Percentiles rank a stretch among this genome's conserved stretches.
phyloP scores from a whole-genome alignment of 108 stramenopile species.

The Nannochloropsis oceanica region DNA sequence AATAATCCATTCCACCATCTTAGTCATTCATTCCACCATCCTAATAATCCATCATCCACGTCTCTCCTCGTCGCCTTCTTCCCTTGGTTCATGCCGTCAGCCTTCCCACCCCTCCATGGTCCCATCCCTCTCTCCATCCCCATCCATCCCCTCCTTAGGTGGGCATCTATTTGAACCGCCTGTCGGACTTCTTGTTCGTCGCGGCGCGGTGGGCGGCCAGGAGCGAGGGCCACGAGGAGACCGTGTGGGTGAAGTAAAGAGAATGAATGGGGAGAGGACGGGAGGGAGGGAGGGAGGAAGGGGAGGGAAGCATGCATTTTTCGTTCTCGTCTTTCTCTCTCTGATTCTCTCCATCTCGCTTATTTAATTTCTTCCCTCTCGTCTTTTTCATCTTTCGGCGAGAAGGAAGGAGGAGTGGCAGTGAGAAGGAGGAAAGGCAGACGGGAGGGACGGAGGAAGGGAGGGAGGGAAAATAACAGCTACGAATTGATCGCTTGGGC shows the following conservation, averaged over 20 bases:
- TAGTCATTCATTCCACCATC: background rate
- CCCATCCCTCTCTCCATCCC: background rate
- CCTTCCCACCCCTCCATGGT: background rate
- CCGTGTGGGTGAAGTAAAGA: slow-evolving; percentile 9
- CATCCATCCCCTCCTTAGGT: background rate
- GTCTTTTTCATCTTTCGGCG: background rate
- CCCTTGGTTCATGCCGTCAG: background rate
- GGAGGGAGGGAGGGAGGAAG: background rate
- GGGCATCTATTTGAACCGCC: slow-evolving; percentile 7
- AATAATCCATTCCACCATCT: no score
- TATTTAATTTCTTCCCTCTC: background rate
- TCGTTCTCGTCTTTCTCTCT: background rate
- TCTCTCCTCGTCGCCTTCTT: background rate
- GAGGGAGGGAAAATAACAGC: no score
- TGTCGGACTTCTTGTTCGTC: slow-evolving; percentile 25
- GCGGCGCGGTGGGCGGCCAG: slow-evolving; percentile 22
- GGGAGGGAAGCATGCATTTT: background rate
- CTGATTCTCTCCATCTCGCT: no score
- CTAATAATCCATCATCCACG: background rate
- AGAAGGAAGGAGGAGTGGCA: background rate
- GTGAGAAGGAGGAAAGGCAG: background rate
- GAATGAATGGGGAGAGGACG: background rate
- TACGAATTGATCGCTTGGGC: no score
- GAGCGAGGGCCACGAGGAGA: slow-evolving; percentile 10
- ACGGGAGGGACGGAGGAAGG: background rate